phyloP scores from a whole-genome alignment of 2,329 filamentous ascomycete genomes.

The Immersiporthe knoxdaviesiana region DNA sequence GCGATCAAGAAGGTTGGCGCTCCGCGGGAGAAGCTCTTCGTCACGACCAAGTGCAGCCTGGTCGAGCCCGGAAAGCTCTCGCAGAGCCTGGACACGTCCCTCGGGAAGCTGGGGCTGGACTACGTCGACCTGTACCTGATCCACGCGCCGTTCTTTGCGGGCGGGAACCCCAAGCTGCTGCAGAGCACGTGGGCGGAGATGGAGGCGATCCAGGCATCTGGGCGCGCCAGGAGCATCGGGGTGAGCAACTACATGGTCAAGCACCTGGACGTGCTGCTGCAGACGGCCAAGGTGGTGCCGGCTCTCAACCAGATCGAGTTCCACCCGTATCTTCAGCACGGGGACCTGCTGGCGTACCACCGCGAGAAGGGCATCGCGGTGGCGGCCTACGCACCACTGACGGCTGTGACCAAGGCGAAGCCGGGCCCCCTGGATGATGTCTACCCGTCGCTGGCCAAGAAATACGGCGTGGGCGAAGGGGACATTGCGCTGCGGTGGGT shows the following conservation, averaged over 20 bases:
- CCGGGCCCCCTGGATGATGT: slow-evolving; percentile 57
- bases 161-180: slow-evolving; percentile 52
- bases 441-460: slow-evolving; percentile 50
- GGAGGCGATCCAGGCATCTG: slow-evolving; percentile 68
- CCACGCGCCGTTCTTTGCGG: slow-evolving; percentile 60
- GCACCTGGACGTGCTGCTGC: slow-evolving; percentile 59
- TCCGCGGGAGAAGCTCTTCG: slow-evolving; percentile 69
- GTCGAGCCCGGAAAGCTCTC: slow-evolving; percentile 38
- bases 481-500: slow-evolving; percentile 60
- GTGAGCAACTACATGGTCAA: slow-evolving; percentile 72
- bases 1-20: slow-evolving; percentile 70
- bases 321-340: slow-evolving; percentile 75
- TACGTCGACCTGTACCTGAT: slow-evolving; percentile 75
- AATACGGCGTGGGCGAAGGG: slow-evolving; percentile 57
- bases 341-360: slow-evolving; percentile 45
- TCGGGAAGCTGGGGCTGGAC: slow-evolving; percentile 67
- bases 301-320: slow-evolving; percentile 82
- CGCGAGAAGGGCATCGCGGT: slow-evolving; percentile 44
- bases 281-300: slow-evolving; percentile 64
- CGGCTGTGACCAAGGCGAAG: slow-evolving; percentile 47
- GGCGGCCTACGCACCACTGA: slow-evolving; percentile 38
- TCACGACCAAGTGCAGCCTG: slow-evolving; percentile 63
- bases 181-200: slow-evolving; percentile 63
- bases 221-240: slow-evolving; percentile 71
- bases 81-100: slow-evolving; percentile 60